Base-by-base conservation (phyloP, 352 stramenopile species). In the Pythium plurisporium region DNA sequence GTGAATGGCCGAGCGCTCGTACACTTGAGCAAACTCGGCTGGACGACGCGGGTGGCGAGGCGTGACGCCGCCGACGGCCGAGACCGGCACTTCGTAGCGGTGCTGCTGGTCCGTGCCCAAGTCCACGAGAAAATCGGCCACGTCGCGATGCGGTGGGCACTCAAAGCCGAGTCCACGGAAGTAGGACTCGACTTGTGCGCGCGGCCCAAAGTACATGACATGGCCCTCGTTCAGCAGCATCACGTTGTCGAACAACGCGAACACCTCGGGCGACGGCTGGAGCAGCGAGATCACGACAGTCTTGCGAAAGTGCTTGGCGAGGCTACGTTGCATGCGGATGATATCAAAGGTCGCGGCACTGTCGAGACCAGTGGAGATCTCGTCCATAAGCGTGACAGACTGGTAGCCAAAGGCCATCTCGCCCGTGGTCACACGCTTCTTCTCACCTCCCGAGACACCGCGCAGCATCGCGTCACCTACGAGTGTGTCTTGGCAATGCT, bases 281-380 rank as follows among this genome's bases (percentile, higher is more conserved):
- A 97, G 64, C 4, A 98, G 70, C 8, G 84, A 88, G 19, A 97
- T 79, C 30, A 93, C 69, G 17, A 74, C 55, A 1, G 77, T 87
- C 45, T 76, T 72, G 49, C 73, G 53, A 17, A 90, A 60, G 11
- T 51, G 50, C 61, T 59, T 55, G 38, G 69, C 72, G 15, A 72
- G 42, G 51, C 70, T 58, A 12, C 55, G 66, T 4, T 95, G 53
- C 15, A 76, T 57, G 38, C 74, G 76, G 59, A 86, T 75, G 58
- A 98, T 97, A 56, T 97, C 90, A 55, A 74, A 96, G 5, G 90
- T 66, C 12, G 75, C 75, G 4, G 73, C 76, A 7, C 61, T 73
- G 73, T 98, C 91, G 7, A 98, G 73, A 0, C 94, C 94, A 25
- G 89, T 98, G 42, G 74, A 92, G 62, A 98, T 96, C 72, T 95